Conservation (phyloP, 2,329 filamentous ascomycete species). For the Trichoderma hamatum region DNA sequence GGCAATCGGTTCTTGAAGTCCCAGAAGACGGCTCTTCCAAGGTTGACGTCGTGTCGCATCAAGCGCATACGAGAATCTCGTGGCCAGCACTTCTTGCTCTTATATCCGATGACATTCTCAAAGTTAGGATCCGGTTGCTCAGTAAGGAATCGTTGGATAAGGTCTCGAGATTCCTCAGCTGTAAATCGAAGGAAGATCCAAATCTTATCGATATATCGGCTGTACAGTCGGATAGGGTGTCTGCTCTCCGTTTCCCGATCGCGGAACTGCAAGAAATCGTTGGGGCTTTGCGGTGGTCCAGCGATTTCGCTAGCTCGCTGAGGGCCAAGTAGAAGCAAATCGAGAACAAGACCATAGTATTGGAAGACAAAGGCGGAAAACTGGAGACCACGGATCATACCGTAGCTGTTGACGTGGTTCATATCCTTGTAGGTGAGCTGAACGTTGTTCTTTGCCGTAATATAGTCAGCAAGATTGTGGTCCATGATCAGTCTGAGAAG, state of each 20-base stretch:
- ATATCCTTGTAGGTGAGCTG: constrained; percentile 99
- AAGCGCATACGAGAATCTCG: constrained; percentile 95
- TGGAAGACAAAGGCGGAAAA: constrained; percentile 99
- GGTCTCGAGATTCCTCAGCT: constrained; percentile 89
- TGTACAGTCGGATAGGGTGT: constrained; percentile 97
- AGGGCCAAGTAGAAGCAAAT: constrained; percentile 86
- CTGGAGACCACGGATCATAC: constrained; percentile 95
- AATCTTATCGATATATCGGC: constrained; percentile 95
- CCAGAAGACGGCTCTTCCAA: constrained; percentile 98
- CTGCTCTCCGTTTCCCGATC: constrained; percentile 89
- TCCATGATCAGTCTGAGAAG: constrained; percentile 96
- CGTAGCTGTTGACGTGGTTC: constrained; percentile 99
- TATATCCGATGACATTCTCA: constrained; percentile 98
- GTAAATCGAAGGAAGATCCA: constrained; percentile 97
- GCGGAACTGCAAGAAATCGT: constrained; percentile 96
- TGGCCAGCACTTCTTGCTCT: constrained; percentile 99
- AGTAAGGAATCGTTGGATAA: constrained; percentile 96
- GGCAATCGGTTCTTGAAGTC: constrained; percentile 96
- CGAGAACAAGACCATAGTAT: constrained; percentile 94
- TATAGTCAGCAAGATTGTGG: constrained; percentile 98
- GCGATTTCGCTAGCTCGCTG: constrained; percentile 98
- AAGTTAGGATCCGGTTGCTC: constrained; percentile 99
- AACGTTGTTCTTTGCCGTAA: constrained; percentile 99
- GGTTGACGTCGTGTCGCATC: constrained; percentile 98
- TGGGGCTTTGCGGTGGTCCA: constrained; percentile 88